phyloP scores from a whole-genome alignment of 1,139 yeast genomes.

The Yamadazyma siamensis region DNA sequence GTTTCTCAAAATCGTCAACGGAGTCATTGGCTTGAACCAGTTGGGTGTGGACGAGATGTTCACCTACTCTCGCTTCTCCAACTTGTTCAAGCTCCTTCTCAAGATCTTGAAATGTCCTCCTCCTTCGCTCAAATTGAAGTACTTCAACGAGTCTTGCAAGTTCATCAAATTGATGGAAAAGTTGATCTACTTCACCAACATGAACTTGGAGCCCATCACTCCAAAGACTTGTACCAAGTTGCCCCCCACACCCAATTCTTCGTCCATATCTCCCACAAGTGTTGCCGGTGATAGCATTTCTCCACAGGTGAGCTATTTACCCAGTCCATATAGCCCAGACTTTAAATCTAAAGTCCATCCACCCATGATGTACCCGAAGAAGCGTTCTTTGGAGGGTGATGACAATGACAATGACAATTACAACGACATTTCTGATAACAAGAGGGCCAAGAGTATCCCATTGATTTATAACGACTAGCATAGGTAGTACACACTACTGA shows the following conservation, averaged over 20 bases:
- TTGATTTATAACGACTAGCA: constrained; percentile 12
- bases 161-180: constrained; percentile 36
- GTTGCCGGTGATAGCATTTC: constrained; percentile 3
- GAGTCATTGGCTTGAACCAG: constrained; percentile 6
- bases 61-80: constrained; percentile 15
- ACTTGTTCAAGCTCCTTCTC: constrained; percentile 21
- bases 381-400: constrained; percentile 6
- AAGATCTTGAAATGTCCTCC: constrained; percentile 47
- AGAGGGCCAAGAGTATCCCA: constrained; percentile 21
- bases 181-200: constrained; percentile 31
- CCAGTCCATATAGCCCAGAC: constrained; percentile 16
- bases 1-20: constrained; percentile 11
- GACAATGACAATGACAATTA: constrained; percentile 5
- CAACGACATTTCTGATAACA: constrained; percentile 13
- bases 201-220: constrained; percentile 22
- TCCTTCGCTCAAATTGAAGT: constrained; percentile 40
- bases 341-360: constrained; percentile 13
- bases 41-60: constrained; percentile 5
- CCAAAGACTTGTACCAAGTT: constrained; percentile 15
- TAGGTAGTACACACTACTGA: constrained; percentile 1
- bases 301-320: constrained; percentile 9
- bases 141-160: constrained; percentile 36
- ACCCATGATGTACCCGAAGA: constrained; percentile 14
- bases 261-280: constrained; percentile 16
- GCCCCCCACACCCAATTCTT: constrained; percentile 20